Evolutionary conservation across 257 asterid species (phyloP).

Genomic region (Solanum phureja): DNA sequence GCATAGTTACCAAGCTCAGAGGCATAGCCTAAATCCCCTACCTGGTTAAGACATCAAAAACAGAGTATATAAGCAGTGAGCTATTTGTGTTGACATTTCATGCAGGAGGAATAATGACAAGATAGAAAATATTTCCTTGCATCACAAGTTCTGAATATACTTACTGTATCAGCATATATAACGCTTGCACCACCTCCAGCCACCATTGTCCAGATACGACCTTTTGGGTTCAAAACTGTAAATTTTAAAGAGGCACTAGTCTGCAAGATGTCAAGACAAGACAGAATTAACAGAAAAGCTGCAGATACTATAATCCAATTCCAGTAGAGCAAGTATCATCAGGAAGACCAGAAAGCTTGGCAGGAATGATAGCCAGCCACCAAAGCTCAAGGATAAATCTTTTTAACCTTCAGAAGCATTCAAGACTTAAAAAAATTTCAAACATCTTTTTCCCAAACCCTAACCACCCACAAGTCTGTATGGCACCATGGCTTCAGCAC

Average conservation of each 20-base stretch:
- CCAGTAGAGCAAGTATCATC: background rate
- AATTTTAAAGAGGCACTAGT: conserved; percentile 93
- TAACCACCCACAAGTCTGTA: background rate
- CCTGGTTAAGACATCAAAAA: conserved; percentile 23
- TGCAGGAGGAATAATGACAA: background rate
- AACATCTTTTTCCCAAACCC: background rate
- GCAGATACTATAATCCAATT: background rate
- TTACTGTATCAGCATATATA: conserved; percentile 89
- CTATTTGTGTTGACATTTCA: background rate
- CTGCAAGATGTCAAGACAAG: conserved; percentile 28
- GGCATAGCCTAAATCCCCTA: conserved; percentile 88
- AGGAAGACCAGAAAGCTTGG: background rate
- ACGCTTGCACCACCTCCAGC: conserved; percentile 99
- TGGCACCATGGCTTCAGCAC: background rate
- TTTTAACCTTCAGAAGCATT: background rate
- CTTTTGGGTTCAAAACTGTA: conserved; percentile 89
- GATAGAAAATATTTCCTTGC: background rate
- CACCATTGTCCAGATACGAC: conserved; percentile 97
- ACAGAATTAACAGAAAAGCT: background rate
- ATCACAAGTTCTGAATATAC: conserved; percentile 8
- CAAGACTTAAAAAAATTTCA: background rate
- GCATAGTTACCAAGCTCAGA: conserved; percentile 95
- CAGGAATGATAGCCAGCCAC: background rate
- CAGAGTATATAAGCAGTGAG: background rate
- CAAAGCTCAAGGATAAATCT: background rate